phyloP scores from a whole-genome alignment of 2,329 filamentous ascomycete genomes.

The Paraconiothyrium brasiliense region DNA sequence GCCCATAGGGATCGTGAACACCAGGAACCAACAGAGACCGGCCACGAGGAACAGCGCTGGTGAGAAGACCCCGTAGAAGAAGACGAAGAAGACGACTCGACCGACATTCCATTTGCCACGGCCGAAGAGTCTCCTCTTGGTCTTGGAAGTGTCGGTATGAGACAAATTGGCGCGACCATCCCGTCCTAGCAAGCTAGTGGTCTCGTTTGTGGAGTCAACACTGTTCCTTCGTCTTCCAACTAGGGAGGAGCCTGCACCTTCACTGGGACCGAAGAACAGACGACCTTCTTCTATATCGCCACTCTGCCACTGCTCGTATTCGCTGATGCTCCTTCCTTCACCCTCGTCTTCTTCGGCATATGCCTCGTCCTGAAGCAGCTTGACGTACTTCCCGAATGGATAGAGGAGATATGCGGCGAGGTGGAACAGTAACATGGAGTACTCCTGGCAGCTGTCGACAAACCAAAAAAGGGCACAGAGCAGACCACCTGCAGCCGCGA shows the following conservation, averaged over 20 bases:
- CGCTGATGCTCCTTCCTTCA: slow-evolving; percentile 94
- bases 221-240: slow-evolving; percentile 87
- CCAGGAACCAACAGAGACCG: slow-evolving; percentile 90
- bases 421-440: slow-evolving; percentile 85
- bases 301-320: slow-evolving; percentile 99
- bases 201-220: slow-evolving; percentile 88
- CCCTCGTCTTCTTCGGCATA: slow-evolving; percentile 95
- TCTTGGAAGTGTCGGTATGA: slow-evolving; percentile 50
- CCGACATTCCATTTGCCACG: slow-evolving; percentile 96
- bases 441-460: slow-evolving; percentile 80
- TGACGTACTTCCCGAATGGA: slow-evolving; percentile 95
- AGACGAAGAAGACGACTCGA: slow-evolving; percentile 92
- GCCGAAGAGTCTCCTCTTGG: slow-evolving; percentile 90
- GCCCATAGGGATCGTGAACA: slow-evolving; percentile 99
- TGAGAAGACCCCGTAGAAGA: slow-evolving; percentile 93
- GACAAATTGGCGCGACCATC: slow-evolving; percentile 61
- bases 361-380: slow-evolving; percentile 90
- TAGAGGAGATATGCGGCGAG: slow-evolving; percentile 90
- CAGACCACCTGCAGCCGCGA: slow-evolving; percentile 77
- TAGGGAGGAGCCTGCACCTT: slow-evolving; percentile 77
- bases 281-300: slow-evolving; percentile 95
- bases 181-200: slow-evolving; percentile 84
- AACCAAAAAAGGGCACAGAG: slow-evolving; percentile 84
- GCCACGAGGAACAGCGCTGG: slow-evolving; percentile 88
- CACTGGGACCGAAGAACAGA: slow-evolving; percentile 89